Conservation (phyloP, 78 protist genomes). For the Emiliania huxleyi region DNA sequence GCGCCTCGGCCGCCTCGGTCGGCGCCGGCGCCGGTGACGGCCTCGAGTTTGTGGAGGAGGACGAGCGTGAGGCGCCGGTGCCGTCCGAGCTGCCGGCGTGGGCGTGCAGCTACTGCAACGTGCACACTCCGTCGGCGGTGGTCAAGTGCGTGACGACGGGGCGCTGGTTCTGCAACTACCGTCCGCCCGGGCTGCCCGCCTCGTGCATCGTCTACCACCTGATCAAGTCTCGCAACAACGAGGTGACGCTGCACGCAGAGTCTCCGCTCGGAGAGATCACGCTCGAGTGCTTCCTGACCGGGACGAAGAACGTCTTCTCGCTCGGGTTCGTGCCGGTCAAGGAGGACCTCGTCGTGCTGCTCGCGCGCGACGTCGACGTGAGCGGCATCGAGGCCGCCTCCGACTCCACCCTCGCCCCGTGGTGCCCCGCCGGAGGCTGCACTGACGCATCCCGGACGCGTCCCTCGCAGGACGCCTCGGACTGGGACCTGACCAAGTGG, state of each 20-base stretch:
- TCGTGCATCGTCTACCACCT: conserved; percentile 92
- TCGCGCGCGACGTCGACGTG: conserved; percentile 80
- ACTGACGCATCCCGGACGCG: no score
- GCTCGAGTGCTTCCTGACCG: conserved; percentile 97
- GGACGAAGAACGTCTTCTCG: conserved; percentile 86
- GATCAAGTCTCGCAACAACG: conserved; percentile 89
- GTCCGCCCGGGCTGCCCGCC: not conserved
- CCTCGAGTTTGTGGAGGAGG: not conserved
- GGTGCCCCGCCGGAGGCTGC: no score
- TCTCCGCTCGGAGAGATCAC: conserved; percentile 65
- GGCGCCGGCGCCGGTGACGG: not conserved
- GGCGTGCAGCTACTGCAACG: conserved; percentile 81
- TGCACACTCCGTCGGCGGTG: conserved; percentile 81
- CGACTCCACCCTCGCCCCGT: no score
- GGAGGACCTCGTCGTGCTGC: conserved; percentile 89
- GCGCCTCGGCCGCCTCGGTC: not conserved
- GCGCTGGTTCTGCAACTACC: conserved; percentile 95
- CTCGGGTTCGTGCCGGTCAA: conserved; percentile 96
- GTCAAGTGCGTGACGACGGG: conserved; percentile 83
- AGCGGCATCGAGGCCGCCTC: conserved; percentile 63
- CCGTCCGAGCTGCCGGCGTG: conserved; percentile 22
- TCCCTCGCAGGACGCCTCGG: conserved; percentile 55
- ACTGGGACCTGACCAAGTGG: conserved; percentile 95
- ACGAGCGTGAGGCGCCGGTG: not conserved
- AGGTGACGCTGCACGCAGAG: conserved; percentile 80